phyloP scores from a whole-genome alignment of 1,139 yeast species.

The Blastobotrys petasosporus region DNA sequence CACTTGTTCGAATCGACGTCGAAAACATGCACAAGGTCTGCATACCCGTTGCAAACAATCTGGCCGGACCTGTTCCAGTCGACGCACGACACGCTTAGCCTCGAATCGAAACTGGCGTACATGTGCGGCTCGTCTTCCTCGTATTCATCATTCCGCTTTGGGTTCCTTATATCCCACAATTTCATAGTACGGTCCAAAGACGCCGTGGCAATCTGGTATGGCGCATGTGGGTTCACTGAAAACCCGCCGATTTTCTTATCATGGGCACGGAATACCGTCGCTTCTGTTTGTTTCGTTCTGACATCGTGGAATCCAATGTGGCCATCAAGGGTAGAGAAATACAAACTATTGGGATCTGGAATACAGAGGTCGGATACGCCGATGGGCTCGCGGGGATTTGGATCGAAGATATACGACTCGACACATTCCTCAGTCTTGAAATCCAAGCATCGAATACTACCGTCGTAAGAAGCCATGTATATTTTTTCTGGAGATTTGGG shows the following conservation, averaged over 20 bases:
- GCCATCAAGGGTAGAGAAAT: slow-evolving; percentile 73
- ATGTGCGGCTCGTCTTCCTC: slow-evolving; percentile 45
- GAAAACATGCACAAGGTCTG: slow-evolving; percentile 65
- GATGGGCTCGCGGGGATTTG: slow-evolving; percentile 27
- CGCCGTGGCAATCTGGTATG: slow-evolving; percentile 67
- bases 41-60: slow-evolving; percentile 89
- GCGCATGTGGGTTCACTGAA: slow-evolving; percentile 60
- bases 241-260: slow-evolving; percentile 92
- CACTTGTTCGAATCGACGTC: slow-evolving; percentile 33
- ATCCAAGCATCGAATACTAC: slow-evolving; percentile 70
- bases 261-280: slow-evolving; percentile 52
- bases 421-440: slow-evolving; percentile 50
- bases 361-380: slow-evolving; percentile 48
- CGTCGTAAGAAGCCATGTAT: slow-evolving; percentile 77
- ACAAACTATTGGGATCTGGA: slow-evolving; percentile 50
- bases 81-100: slow-evolving; percentile 77
- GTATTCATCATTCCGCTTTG: slow-evolving; percentile 38
- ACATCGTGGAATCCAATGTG: slow-evolving; percentile 66
- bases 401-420: slow-evolving; percentile 41
- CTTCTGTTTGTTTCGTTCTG: slow-evolving; percentile 38
- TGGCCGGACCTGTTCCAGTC: slow-evolving; percentile 77
- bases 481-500: slow-evolving; percentile 48
- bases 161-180: slow-evolving; percentile 73
- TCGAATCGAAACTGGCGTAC: slow-evolving; percentile 60
- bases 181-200: slow-evolving; percentile 80